Conservation (phyloP, 345 rosid species). For the Pistacia atlantica region DNA sequence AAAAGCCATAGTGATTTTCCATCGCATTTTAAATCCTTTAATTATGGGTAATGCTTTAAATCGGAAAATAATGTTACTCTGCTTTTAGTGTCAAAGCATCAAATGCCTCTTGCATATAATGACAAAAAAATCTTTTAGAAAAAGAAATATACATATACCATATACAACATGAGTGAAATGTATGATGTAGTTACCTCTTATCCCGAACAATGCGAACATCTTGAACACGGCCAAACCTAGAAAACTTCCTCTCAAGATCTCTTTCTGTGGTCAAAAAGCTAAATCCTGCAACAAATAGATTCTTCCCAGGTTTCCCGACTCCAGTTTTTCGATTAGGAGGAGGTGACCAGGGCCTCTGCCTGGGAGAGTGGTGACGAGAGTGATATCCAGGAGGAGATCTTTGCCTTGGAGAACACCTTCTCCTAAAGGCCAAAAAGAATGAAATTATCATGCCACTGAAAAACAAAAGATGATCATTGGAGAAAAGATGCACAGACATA, state of each 20-base stretch:
- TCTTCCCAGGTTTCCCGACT: constrained; percentile 30
- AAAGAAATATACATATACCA: no score
- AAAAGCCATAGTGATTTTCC: no score
- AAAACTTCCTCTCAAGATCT: constrained; percentile 35
- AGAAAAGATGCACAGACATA: background rate
- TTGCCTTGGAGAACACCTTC: constrained; percentile 27
- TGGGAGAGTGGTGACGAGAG: constrained; percentile 17
- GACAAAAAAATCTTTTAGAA: no score
- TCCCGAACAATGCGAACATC: constrained; percentile 31
- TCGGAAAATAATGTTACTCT: no score
- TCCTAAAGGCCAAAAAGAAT: constrained; percentile 21
- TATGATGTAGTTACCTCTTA: constrained; percentile 22
- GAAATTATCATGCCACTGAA: background rate
- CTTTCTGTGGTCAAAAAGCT: constrained; percentile 32
- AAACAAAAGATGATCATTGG: background rate
- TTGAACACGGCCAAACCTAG: constrained; percentile 31
- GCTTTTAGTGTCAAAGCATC: no score
- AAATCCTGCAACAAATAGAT: constrained; percentile 30
- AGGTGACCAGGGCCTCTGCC: constrained; percentile 31
- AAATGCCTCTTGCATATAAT: no score
- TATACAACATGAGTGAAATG: background rate
- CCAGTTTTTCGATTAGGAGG: constrained; percentile 30
- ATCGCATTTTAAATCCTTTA: no score
- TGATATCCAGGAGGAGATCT: constrained; percentile 26
- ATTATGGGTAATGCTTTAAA: no score